Conservation (phyloP, 306 rosid genomes). For the Rosa persica region DNA sequence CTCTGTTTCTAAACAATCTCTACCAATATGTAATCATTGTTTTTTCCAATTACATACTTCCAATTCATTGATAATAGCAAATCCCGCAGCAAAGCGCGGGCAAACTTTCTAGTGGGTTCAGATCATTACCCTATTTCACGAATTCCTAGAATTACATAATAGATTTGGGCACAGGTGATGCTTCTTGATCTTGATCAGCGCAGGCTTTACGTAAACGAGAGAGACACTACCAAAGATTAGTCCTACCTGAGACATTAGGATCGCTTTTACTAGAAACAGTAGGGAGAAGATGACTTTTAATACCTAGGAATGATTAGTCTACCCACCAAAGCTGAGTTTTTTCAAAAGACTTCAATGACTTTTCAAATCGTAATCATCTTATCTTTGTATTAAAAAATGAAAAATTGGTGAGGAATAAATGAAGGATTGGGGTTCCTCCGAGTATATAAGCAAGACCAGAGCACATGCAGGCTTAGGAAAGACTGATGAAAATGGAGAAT, state of each 20-base stretch:
- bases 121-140: too few species aligned
- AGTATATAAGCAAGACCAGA: not conserved
- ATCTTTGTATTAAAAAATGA: too few species aligned
- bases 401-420: not conserved
- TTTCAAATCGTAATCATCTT: too few species aligned
- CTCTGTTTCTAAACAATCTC: too few species aligned
- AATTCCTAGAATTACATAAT: not conserved
- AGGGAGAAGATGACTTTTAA: not conserved
- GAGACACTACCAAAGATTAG: too few species aligned
- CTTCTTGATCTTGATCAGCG: constrained; percentile 6
- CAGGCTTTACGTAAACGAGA: constrained; percentile 1
- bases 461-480: not conserved
- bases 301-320: not conserved
- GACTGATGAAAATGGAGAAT: not conserved
- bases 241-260: not conserved
- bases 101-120: too few species aligned
- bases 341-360: too few species aligned
- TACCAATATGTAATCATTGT: too few species aligned
- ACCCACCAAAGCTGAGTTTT: not conserved
- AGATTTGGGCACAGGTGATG: too few species aligned
- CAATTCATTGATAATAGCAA: too few species aligned
- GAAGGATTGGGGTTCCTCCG: not conserved
- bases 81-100: too few species aligned
- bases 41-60: too few species aligned
- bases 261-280: not conserved